phyloP scores from a whole-genome alignment of 139 green algal species.

The Closterium sp. region DNA sequence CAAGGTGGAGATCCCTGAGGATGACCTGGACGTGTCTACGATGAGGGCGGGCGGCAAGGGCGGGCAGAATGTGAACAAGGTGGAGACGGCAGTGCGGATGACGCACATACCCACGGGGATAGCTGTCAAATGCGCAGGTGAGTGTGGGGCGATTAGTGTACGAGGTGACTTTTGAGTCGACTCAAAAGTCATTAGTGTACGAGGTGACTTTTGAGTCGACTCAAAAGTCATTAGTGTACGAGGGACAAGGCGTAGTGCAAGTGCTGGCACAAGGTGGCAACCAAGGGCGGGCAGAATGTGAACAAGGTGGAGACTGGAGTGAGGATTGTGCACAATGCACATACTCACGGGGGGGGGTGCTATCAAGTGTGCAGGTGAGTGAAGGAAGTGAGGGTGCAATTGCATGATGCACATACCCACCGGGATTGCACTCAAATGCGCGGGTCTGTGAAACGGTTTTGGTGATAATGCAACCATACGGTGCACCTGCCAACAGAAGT shows the following conservation, averaged over 20 bases:
- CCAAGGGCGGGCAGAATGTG: slow-evolving; percentile 95
- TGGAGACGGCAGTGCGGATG: slow-evolving; percentile 85
- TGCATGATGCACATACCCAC: background rate
- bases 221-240: too few species aligned
- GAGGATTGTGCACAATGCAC: slow-evolving; percentile 75
- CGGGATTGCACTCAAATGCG: background rate
- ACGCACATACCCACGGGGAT: slow-evolving; percentile 85
- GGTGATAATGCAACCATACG: background rate
- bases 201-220: too few species aligned
- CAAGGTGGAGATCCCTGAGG: slow-evolving; percentile 65
- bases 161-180: too few species aligned
- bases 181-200: too few species aligned
- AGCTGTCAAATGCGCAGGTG: slow-evolving; percentile 61
- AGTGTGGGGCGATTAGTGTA: background rate
- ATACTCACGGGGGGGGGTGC: slow-evolving; percentile 78
- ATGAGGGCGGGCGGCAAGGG: slow-evolving; percentile 50
- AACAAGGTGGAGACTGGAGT: slow-evolving; percentile 94
- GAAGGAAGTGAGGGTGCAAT: background rate
- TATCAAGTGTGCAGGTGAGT: slow-evolving; percentile 64
- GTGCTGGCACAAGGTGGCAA: slow-evolving; percentile 34
- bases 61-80: slow-evolving; percentile 98
- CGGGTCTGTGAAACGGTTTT: background rate
- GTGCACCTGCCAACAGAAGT: too few species aligned
- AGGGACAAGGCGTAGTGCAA: slow-evolving; percentile 57
- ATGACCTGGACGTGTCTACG: slow-evolving; percentile 78